These are phyloP conservation scores for Rhizoclosmatium sp. DNA, from an alignment of 192 early-diverging fungal genomes.

Conservation along the genomic window DNA sequence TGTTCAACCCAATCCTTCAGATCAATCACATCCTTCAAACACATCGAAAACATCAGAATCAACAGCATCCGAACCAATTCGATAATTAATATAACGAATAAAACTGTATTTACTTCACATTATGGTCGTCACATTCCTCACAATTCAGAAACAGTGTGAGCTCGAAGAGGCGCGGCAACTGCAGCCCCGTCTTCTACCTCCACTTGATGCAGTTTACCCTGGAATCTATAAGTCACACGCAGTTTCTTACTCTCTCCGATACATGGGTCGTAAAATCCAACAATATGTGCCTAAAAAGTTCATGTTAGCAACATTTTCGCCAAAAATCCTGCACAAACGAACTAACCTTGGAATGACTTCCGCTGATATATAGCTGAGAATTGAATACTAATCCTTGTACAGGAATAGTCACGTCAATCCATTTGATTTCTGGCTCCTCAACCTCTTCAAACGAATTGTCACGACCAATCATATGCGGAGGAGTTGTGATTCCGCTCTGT, in stretches of 20 bases:
- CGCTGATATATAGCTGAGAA: constrained; percentile 88
- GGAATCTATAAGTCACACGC: constrained; percentile 85
- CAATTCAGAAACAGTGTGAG: constrained; percentile 23
- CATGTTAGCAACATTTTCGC: too few relatives aligned
- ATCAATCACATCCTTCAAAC: too few relatives aligned
- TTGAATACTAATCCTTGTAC: constrained; percentile 85
- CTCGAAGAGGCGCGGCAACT: constrained; percentile 83
- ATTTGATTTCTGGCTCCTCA: constrained; percentile 28
- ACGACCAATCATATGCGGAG: constrained; percentile 34
- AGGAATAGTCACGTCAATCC: constrained; percentile 85
- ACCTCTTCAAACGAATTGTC: constrained; percentile 29
- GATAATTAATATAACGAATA: too few relatives aligned
- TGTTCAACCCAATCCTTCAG: too few relatives aligned
- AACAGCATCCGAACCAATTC: too few relatives aligned
- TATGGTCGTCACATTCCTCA: not conserved
- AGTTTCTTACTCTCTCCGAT: constrained; percentile 86
- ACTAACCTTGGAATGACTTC: constrained; percentile 83
- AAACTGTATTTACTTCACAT: too few relatives aligned
- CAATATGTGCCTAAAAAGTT: constrained; percentile 70
- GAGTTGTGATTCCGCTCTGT: constrained; percentile 1
- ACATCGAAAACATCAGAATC: too few relatives aligned
- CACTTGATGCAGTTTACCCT: constrained; percentile 79
- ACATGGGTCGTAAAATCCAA: constrained; percentile 97
- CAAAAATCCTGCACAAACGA: not conserved
- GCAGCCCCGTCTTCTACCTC: constrained; percentile 80